phyloP scores from a whole-genome alignment of 768 basidiomycete genomes.

The Brasilioporus rufonigricans region DNA sequence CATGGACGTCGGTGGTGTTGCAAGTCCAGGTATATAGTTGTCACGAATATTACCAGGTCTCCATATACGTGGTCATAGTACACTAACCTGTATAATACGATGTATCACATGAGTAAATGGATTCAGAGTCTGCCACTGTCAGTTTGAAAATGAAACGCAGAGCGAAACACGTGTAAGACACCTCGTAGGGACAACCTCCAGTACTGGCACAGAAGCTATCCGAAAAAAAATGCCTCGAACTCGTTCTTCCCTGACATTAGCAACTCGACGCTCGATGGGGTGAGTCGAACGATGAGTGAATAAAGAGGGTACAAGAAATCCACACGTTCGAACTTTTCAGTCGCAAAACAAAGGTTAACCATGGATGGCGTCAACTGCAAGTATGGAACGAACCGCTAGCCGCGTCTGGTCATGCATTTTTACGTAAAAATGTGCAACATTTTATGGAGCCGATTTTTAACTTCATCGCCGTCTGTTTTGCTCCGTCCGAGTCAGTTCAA shows the following conservation, averaged over 20 bases:
- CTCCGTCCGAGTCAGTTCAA: not conserved
- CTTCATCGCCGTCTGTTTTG: not conserved
- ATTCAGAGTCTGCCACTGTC: no score
- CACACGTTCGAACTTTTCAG: not conserved
- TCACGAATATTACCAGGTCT: not conserved
- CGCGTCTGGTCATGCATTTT: not conserved
- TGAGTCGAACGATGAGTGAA: slow-evolving; percentile 47
- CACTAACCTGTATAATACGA: slow-evolving; percentile 8
- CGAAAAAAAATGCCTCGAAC: slow-evolving; percentile 54
- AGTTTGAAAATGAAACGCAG: not conserved
- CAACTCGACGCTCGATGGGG: slow-evolving; percentile 48
- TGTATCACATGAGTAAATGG: slow-evolving; percentile 3
- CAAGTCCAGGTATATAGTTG: no score
- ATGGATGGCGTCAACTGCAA: not conserved
- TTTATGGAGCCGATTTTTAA: not conserved
- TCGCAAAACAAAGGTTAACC: not conserved
- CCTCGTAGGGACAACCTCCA: slow-evolving; percentile 61
- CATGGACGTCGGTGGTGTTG: no score
- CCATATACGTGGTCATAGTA: not conserved
- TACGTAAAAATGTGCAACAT: slow-evolving; percentile 10
- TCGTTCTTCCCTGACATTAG: slow-evolving; percentile 50
- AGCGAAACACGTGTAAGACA: slow-evolving; percentile 51
- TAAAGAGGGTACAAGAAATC: slow-evolving; percentile 31
- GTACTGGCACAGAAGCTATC: slow-evolving; percentile 39
- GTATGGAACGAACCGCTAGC: not conserved